phyloP scores from a whole-genome alignment of 2,329 filamentous ascomycete species.

The Cercospora sp. region DNA sequence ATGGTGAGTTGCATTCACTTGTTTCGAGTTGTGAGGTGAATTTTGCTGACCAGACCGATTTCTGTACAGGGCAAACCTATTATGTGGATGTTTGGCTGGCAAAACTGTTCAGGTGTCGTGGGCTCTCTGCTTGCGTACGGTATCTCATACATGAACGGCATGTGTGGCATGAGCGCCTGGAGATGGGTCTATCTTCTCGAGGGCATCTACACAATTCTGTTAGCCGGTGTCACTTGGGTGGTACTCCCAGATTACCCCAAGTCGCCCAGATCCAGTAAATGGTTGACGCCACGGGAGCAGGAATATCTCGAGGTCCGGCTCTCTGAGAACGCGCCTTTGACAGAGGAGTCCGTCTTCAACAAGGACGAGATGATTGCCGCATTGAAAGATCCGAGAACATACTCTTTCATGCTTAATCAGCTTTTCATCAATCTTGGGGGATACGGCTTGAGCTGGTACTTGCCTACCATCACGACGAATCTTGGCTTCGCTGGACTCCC shows the following conservation, averaged over 20 bases:
- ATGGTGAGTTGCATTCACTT: neutral
- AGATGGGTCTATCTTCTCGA: constrained; percentile 63
- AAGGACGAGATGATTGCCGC: constrained; percentile 61
- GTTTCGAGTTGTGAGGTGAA: too few relatives aligned
- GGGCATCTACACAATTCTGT: constrained; percentile 55
- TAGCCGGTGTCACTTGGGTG: constrained; percentile 50
- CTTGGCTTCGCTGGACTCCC: constrained; percentile 61
- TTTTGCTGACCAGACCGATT: too few relatives aligned
- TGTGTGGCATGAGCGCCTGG: constrained; percentile 47
- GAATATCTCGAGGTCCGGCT: constrained; percentile 50
- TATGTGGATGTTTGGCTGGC: constrained; percentile 45
- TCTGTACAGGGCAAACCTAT: constrained; percentile 16
- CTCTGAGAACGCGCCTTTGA: constrained; percentile 41
- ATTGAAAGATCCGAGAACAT: constrained; percentile 40
- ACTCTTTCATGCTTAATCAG: constrained; percentile 52
- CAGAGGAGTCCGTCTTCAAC: constrained; percentile 52
- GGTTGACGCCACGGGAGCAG: constrained; percentile 54
- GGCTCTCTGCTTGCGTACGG: constrained; percentile 30
- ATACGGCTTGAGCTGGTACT: constrained; percentile 44
- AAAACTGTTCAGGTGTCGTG: constrained; percentile 35
- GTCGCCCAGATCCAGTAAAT: constrained; percentile 50
- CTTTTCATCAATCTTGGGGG: constrained; percentile 62
- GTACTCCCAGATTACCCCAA: constrained; percentile 49
- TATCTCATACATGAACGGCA: constrained; percentile 54
- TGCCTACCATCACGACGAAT: constrained; percentile 59